Evolutionary conservation across 2,329 filamentous ascomycete species (phyloP), one percentile per base, ranked within the genome.

Genomic region (Aureobasidium leucospermi): DNA sequence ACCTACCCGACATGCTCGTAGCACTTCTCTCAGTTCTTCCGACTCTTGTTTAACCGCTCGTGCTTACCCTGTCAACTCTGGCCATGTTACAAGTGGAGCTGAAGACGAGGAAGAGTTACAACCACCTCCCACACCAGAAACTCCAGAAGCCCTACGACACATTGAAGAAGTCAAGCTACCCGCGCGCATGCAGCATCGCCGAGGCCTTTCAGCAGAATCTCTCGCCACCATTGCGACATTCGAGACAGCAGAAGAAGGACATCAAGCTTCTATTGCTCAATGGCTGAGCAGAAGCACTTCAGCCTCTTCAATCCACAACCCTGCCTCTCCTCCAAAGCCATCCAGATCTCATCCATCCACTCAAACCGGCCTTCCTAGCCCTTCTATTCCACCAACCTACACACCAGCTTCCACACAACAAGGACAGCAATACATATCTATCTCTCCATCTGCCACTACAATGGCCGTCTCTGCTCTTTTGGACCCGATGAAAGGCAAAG

Each of bases 181-280:
- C 6, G 29, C 71, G 45, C 65, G 67, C 16, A 67, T 63, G 2
- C 71, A 73, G 5, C 71, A 74, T 58, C 63, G 62, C 32, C 78
- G 85, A 55, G 79, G 78, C 19, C 75, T 78, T 39, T 87, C 84
- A 62, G 72, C 73, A n/a, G 80, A 83, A 61, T 86, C 84, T 0
- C 70, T 83, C 9, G 86, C 83, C 10, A 86, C 83, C 1, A 71
- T 81, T 9, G 81, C 80, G 19, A 82, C 82, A 0, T 88, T 87
- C 68, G 83, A 82, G 2, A 87, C 85, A 1, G 85, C 85, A 11
- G 42, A 47, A 2, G 53, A 57, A 38, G 53, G 53, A 9, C 41
- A 57, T 4, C 42, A 47, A 15, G 32, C 15, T 9, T 43, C 38
- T 1, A 57, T 57, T 16, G 53, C 53, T 4, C 53, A 57, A 57